Percentiles rank a stretch among this genome's conserved stretches.
These are phyloP conservation scores for Sarocladium strictum DNA, from an alignment of 2,329 filamentous ascomycete species.

Conservation along the genomic window DNA sequence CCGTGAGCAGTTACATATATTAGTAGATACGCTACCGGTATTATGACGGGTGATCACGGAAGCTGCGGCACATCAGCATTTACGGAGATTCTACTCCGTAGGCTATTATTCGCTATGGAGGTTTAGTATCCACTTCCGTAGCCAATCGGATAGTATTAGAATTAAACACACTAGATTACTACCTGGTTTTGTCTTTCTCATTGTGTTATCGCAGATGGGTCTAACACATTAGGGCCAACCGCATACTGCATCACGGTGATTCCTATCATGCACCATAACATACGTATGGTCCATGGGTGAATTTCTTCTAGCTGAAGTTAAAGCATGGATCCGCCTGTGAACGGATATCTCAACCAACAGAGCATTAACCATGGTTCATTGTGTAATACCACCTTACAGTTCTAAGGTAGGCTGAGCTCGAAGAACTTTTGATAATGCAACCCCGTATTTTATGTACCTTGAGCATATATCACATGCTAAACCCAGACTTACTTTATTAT, in stretches of 20 bases:
- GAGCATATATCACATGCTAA: background rate
- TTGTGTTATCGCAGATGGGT: background rate
- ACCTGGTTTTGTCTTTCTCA: background rate
- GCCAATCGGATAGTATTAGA: background rate
- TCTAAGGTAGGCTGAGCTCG: background rate
- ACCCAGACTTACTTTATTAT: no score
- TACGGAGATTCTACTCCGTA: background rate
- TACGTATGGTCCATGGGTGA: background rate
- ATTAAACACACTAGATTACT: background rate
- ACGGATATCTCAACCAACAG: background rate
- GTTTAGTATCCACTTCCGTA: background rate
- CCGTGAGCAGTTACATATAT: background rate
- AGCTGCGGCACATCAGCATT: background rate
- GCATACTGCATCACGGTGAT: background rate
- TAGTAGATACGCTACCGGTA: background rate
- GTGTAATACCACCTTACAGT: background rate
- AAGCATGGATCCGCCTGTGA: background rate
- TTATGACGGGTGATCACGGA: background rate
- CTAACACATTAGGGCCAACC: background rate
- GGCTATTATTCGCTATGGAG: no score
- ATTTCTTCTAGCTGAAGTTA: background rate
- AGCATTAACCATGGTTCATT: background rate
- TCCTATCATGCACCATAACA: background rate
- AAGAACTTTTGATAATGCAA: background rate
- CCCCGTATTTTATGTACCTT: background rate